phyloP scores from a whole-genome alignment of 495 filamentous ascomycete species.

The Penicillium pancosmium region DNA sequence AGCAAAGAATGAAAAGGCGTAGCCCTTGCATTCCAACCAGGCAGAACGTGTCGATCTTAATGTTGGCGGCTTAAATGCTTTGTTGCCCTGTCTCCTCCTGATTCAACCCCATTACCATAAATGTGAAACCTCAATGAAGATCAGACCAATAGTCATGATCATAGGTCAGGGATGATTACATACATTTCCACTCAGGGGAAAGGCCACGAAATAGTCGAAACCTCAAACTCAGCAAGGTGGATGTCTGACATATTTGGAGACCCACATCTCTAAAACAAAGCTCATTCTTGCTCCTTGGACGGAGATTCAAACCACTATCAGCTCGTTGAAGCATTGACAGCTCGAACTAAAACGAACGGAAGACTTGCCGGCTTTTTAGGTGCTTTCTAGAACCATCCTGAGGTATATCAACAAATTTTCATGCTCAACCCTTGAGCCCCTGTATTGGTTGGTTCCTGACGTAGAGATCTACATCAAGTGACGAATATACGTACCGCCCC shows the following conservation, averaged over 20 bases:
- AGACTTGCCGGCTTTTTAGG: neutral
- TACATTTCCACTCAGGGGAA: conserved; percentile 2
- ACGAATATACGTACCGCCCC: neutral
- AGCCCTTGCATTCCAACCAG: conserved; percentile 3
- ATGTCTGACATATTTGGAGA: neutral
- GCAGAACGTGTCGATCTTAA: conserved; percentile 4
- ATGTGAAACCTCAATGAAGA: neutral
- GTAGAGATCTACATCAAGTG: conserved; percentile 4
- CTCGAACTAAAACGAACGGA: neutral
- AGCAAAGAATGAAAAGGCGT: conserved; percentile 4
- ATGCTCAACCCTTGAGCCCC: neutral
- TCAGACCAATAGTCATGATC: neutral
- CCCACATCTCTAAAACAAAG: conserved; percentile 4
- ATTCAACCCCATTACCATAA: neutral
- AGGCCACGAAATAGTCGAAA: conserved; percentile 6
- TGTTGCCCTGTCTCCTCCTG: neutral
- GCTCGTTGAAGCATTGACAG: neutral
- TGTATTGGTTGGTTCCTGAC: neutral
- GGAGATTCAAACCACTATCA: conserved; percentile 2
- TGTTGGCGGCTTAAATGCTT: conserved; percentile 3
- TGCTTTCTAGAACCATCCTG: neutral
- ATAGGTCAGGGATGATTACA: neutral
- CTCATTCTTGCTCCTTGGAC: conserved; percentile 2
- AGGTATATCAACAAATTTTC: neutral
- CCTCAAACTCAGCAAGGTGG: conserved; percentile 3